Evolutionary conservation across 306 rosid genomes (phyloP).

Genomic region (Neltuma alba): DNA sequence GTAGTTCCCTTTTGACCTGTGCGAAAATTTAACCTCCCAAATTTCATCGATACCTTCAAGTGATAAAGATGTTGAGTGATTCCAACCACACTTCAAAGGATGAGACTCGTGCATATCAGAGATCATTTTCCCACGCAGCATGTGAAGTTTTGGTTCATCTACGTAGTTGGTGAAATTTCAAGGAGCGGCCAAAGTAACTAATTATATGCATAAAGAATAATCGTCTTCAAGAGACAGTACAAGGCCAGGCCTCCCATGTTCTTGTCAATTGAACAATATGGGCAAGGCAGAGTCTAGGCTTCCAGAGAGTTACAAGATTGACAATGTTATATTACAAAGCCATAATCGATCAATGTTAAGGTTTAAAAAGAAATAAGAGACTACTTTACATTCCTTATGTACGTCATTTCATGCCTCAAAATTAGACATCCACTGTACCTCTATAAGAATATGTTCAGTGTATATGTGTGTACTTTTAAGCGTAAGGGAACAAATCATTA

Average conservation of each 20-base stretch:
- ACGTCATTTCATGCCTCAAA: conserved; percentile 59
- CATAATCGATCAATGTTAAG: background rate
- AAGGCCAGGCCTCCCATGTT: conserved; percentile 3
- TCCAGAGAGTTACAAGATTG: background rate
- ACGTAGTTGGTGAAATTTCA: background rate
- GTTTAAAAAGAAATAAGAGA: background rate
- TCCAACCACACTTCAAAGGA: no score
- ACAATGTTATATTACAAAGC: conserved; percentile 9
- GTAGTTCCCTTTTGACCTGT: no score
- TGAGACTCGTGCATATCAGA: no score
- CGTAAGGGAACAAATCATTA: conserved; percentile 45
- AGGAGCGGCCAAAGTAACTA: background rate
- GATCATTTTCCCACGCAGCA: background rate
- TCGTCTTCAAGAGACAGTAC: background rate
- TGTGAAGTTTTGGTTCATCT: background rate
- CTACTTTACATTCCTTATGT: background rate
- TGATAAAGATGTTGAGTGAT: no score
- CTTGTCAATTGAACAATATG: background rate
- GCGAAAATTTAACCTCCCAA: no score
- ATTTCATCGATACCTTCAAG: no score
- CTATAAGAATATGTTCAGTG: background rate
- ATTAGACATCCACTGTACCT: conserved; percentile 46
- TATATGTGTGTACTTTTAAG: background rate
- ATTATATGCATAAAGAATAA: background rate
- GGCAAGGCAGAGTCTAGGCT: conserved; percentile 2